Conservation (phyloP, 306 rosid genomes). For the Quillaja saponaria region DNA sequence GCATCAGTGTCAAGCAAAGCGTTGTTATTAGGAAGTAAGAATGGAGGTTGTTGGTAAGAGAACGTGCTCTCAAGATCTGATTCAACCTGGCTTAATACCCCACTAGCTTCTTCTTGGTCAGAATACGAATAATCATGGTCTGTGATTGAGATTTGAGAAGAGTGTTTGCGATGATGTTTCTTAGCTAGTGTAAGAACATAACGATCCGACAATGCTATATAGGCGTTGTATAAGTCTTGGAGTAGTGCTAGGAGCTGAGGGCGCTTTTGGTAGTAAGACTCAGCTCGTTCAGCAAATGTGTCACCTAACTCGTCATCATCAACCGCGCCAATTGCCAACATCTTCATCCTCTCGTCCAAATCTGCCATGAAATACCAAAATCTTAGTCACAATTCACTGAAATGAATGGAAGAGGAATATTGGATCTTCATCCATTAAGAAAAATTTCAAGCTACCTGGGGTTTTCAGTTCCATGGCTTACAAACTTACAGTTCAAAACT, state of each 20-base stretch:
- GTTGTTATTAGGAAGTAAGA: neutral
- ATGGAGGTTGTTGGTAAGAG: slow-evolving; percentile 54
- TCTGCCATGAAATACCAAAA: slow-evolving; percentile 46
- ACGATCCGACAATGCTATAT: slow-evolving; percentile 74
- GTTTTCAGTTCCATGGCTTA: slow-evolving; percentile 36
- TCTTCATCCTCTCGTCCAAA: slow-evolving; percentile 81
- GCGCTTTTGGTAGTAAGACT: slow-evolving; percentile 80
- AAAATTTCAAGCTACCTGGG: slow-evolving; percentile 22
- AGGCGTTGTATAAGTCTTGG: slow-evolving; percentile 81
- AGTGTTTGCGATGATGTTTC: slow-evolving; percentile 45
- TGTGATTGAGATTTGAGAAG: slow-evolving; percentile 54
- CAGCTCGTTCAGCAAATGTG: slow-evolving; percentile 85
- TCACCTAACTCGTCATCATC: slow-evolving; percentile 59
- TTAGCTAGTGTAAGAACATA: slow-evolving; percentile 68
- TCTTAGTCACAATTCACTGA: neutral
- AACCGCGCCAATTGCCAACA: slow-evolving; percentile 34
- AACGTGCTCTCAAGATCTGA: slow-evolving; percentile 81
- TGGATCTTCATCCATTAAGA: neutral
- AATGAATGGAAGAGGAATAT: neutral
- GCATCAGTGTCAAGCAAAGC: slow-evolving; percentile 35
- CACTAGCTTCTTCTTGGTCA: slow-evolving; percentile 55
- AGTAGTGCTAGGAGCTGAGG: slow-evolving; percentile 77
- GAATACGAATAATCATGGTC: slow-evolving; percentile 46
- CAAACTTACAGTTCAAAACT: no score
- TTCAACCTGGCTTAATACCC: slow-evolving; percentile 45